Percentiles rank a stretch among this genome's conserved stretches.
phyloP scores from a whole-genome alignment of 2,329 filamentous ascomycete species.

The Aaosphaeria arxii region DNA sequence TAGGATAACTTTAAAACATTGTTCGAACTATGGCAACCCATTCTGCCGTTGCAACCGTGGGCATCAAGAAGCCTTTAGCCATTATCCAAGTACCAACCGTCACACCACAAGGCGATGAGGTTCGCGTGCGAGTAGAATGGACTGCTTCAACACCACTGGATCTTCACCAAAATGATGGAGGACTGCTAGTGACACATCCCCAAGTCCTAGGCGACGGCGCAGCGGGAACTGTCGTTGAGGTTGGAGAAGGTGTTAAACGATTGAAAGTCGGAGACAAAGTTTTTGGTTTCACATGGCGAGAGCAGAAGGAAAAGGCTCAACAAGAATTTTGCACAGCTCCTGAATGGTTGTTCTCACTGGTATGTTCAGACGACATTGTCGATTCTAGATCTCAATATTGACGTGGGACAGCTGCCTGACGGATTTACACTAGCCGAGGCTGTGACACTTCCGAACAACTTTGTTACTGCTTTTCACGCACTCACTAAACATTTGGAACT shows the following conservation, averaged over 20 bases:
- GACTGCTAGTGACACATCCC: conserved; percentile 52
- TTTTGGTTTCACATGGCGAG: conserved; percentile 53
- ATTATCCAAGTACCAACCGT: conserved; percentile 36
- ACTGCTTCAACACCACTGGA: conserved; percentile 61
- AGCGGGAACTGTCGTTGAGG: conserved; percentile 53
- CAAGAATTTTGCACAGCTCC: conserved; percentile 56
- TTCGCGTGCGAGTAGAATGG: conserved; percentile 56
- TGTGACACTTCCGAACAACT: conserved; percentile 55
- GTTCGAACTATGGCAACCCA: not conserved
- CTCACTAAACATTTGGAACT: conserved; percentile 51
- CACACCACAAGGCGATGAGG: conserved; percentile 42
- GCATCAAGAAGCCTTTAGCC: conserved; percentile 32
- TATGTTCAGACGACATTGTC: conserved; percentile 5
- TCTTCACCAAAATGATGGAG: conserved; percentile 60
- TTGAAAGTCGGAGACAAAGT: conserved; percentile 56
- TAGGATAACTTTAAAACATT: too few species aligned
- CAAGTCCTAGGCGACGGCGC: conserved; percentile 51
- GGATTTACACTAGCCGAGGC: conserved; percentile 45
- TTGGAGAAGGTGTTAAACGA: conserved; percentile 45
- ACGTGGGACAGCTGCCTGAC: conserved; percentile 35
- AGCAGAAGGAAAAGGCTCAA: conserved; percentile 49
- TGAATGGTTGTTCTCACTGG: conserved; percentile 42
- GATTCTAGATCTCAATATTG: conserved; percentile 6
- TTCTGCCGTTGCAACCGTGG: conserved; percentile 40
- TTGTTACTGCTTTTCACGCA: conserved; percentile 58